phyloP scores from a whole-genome alignment of 1,284 basidiomycete species.

The Ganoderma lingzhi region DNA sequence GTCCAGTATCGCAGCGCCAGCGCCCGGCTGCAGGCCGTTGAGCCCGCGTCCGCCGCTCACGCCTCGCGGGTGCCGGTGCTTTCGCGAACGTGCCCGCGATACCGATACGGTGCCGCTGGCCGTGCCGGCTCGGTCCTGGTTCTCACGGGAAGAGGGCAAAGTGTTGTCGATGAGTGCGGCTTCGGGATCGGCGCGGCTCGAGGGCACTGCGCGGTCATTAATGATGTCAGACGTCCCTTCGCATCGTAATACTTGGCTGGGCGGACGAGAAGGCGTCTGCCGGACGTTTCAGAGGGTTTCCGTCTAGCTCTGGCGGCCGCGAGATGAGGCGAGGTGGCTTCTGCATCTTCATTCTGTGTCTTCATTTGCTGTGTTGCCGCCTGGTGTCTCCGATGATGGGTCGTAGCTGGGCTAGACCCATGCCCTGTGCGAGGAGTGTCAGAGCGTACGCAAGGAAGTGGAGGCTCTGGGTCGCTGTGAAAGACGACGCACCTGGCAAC shows the following conservation, averaged over 20 bases:
- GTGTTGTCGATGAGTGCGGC: no score
- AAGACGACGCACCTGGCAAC: background rate
- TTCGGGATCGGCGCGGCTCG: background rate
- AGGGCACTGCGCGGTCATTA: background rate
- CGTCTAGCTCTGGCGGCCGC: background rate
- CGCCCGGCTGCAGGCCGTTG: no score
- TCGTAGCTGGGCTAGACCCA: background rate
- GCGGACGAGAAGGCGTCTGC: background rate
- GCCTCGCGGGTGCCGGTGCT: no score
- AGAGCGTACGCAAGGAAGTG: background rate
- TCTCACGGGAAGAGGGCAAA: conserved; percentile 1
- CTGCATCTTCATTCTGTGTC: background rate
- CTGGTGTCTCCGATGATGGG: background rate
- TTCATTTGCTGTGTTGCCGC: background rate
- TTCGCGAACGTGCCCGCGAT: no score
- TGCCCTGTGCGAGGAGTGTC: background rate
- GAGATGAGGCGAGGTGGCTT: background rate
- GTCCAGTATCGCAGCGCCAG: background rate
- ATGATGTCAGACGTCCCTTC: background rate
- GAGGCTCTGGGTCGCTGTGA: background rate
- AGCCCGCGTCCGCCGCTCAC: no score
- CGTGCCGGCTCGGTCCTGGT: no score
- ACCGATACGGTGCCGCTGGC: no score
- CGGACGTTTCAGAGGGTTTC: background rate
- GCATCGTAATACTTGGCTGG: background rate